Conservation (phyloP, 768 basidiomycete species). For the Russula emetica region DNA sequence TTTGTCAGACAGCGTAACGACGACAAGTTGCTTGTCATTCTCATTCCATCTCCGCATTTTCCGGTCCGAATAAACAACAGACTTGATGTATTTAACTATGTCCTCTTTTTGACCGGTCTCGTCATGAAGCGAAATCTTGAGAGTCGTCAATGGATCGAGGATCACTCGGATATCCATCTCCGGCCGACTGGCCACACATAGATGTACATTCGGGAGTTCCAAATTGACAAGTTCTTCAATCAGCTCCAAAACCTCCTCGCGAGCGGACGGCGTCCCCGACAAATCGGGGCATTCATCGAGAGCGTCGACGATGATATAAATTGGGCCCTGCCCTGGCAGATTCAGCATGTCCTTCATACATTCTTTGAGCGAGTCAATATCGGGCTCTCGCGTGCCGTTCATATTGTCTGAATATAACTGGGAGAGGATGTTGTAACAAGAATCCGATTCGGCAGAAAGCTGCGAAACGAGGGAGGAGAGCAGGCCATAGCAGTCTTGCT, state of each 20-base stretch:
- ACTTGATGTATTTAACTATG: background rate
- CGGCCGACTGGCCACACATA: slow-evolving; percentile 6
- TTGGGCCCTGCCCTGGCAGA: background rate
- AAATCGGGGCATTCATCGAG: slow-evolving; percentile 15
- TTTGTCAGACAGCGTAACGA: background rate
- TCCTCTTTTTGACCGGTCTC: slow-evolving; percentile 3
- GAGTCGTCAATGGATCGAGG: background rate
- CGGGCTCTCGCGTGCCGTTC: background rate
- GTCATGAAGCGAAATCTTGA: background rate
- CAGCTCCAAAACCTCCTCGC: background rate
- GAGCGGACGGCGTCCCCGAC: background rate
- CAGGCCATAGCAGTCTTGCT: background rate
- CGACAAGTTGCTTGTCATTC: background rate
- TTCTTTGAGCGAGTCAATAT: background rate
- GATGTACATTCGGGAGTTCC: background rate
- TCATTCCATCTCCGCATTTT: slow-evolving; percentile 9
- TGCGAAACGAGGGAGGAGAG: background rate
- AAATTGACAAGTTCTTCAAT: background rate
- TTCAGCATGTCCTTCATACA: background rate
- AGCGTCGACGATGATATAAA: slow-evolving; percentile 7
- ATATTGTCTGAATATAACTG: background rate
- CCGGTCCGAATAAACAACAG: background rate
- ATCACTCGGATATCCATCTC: slow-evolving; percentile 4
- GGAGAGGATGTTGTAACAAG: background rate
- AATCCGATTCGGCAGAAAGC: slow-evolving; percentile 1